Percentiles rank a stretch among this genome's conserved stretches.
Conservation (phyloP, 2,329 filamentous ascomycete species). For the Trichoderma brevicompactum region DNA sequence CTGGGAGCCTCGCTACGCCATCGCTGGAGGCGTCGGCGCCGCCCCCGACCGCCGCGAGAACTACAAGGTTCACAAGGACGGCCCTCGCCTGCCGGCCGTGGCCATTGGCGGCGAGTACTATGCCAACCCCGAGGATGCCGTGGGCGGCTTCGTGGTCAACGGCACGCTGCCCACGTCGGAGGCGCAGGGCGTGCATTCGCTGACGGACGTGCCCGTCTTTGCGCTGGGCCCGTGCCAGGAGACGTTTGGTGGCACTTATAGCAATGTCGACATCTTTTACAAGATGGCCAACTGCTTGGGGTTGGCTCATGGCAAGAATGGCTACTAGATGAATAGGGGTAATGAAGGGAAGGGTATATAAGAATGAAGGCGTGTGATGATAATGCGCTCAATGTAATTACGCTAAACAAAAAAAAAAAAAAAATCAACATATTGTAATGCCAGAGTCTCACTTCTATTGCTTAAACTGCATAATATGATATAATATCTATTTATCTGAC, state of each 20-base stretch:
- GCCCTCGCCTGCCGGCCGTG: constrained; percentile 64
- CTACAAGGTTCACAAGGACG: constrained; percentile 70
- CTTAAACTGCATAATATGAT: not conserved
- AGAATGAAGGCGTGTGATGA: not conserved
- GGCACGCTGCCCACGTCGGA: constrained; percentile 70
- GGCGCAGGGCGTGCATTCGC: constrained; percentile 72
- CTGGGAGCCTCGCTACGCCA: constrained; percentile 83
- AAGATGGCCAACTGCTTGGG: constrained; percentile 72
- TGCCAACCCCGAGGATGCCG: constrained; percentile 69
- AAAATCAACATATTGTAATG: not conserved
- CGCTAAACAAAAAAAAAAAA: not conserved
- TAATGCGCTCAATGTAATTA: not conserved
- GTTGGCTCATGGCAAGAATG: constrained; percentile 43
- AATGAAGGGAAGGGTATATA: constrained; percentile 19
- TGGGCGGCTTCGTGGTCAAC: constrained; percentile 72
- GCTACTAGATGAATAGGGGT: constrained; percentile 22
- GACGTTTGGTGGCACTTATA: constrained; percentile 72
- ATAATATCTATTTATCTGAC: not conserved
- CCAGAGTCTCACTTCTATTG: not conserved
- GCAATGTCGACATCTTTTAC: constrained; percentile 75
- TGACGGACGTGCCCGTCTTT: constrained; percentile 80
- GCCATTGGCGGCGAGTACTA: constrained; percentile 62
- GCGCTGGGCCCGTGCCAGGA: constrained; percentile 80
- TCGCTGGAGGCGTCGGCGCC: constrained; percentile 73
- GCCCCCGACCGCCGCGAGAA: constrained; percentile 77